These are phyloP conservation scores for Volvariella surrecta DNA, from an alignment of 1,284 basidiomycete genomes.

Conservation along the genomic window DNA sequence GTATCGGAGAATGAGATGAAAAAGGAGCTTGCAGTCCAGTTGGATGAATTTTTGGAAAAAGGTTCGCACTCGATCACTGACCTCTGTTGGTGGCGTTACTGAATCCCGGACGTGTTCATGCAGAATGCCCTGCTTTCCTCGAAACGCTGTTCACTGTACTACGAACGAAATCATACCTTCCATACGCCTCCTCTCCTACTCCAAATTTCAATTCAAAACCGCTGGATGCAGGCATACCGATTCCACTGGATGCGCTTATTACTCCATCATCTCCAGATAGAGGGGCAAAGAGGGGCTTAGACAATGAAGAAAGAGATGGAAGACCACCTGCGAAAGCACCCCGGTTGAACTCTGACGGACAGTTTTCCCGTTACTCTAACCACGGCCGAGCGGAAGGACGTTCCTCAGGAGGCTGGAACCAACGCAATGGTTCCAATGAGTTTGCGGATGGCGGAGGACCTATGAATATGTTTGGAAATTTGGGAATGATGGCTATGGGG, in stretches of 20 bases:
- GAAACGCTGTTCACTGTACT: conserved; percentile 79
- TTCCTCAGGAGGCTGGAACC: conserved; percentile 31
- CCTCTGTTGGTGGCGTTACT: conserved; percentile 7
- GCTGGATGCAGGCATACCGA: conserved; percentile 62
- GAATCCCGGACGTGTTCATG: conserved; percentile 13
- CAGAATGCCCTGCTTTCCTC: conserved; percentile 77
- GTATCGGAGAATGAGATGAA: conserved; percentile 77
- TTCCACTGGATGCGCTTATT: conserved; percentile 61
- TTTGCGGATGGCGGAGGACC: not conserved
- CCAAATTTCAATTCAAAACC: conserved; percentile 29
- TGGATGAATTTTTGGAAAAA: conserved; percentile 90
- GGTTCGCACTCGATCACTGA: conserved; percentile 33
- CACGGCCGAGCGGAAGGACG: conserved; percentile 27
- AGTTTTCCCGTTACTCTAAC: conserved; percentile 52
- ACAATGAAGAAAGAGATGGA: conserved; percentile 50
- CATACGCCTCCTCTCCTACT: conserved; percentile 42
- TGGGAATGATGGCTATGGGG: conserved; percentile 24
- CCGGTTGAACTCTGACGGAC: conserved; percentile 49
- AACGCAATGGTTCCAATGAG: conserved; percentile 16
- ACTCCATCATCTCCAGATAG: conserved; percentile 34
- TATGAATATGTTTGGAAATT: conserved; percentile 11
- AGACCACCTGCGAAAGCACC: conserved; percentile 61
- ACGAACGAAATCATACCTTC: conserved; percentile 74
- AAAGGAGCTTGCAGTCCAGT: conserved; percentile 67
- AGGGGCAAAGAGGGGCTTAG: conserved; percentile 53